Base-by-base conservation (phyloP, 305 asterid species). In the Solanum hybrid region DNA sequence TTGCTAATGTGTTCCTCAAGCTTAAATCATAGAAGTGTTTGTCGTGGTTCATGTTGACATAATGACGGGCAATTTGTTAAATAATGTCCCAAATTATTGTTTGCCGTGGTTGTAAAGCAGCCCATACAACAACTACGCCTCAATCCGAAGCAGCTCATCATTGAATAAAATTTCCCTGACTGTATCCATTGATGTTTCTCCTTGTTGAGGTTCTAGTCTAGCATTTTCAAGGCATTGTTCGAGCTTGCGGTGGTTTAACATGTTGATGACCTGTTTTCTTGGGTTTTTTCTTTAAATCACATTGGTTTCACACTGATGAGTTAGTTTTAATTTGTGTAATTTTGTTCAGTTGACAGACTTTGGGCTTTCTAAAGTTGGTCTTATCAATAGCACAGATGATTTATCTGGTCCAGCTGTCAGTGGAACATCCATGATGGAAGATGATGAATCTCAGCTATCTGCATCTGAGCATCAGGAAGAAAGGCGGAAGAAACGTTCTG, bases 331-430 rank as follows among this genome's bases (percentile, higher is more conserved):
- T 89, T 67, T 35, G 75, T 79, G 75, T 81, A 89, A 88, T 86
- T 91, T 88, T 81, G 33, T 90, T 90, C 97, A 98, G 99, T 95
- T 98, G 92, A 98, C 99, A 89, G 99, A 97, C 91, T 98, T 98
- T 92, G 99, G 99, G 95, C 98, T 98, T 86, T 98, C 99, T 87
- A 98, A 96, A 95, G 99, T 98, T 90, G 99, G 99, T 93, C 99
- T 98, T 75, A 98, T 97, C 94, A 92, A 97, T 95, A 97, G 99
- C 91, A 98, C 99, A 40, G 99, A 96, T 93, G 99, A 98, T 94
- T 93, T 98, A 92, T 97, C 99, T 88, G 99, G 98, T 88, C 99
- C 99, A 31, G 99, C 98, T 87, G 99, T 95, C 37, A 94, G 98
- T 71, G 99, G 96, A 91, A 93, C 99, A 86, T 95, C 99, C 33